Percentiles rank a stretch among this genome's conserved stretches.
phyloP scores from a whole-genome alignment of 495 filamentous ascomycete genomes.

The Lichina pygmaea region DNA sequence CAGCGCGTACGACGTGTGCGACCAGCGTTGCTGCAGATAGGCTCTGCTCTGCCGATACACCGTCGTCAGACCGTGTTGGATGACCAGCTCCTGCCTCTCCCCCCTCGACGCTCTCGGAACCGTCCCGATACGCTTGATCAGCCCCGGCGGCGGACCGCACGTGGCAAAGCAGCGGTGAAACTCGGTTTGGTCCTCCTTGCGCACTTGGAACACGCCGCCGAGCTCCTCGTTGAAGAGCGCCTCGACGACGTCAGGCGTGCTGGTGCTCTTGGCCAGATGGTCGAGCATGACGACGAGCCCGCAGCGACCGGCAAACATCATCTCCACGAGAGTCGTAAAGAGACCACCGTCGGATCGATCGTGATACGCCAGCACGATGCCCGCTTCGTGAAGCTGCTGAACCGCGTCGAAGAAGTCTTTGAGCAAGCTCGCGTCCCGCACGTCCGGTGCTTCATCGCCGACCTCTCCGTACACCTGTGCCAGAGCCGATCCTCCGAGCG shows the following conservation, averaged over 20 bases:
- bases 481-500: slow-evolving; percentile 74
- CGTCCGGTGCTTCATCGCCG: slow-evolving; percentile 60
- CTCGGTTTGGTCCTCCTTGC: slow-evolving; percentile 51
- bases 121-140: slow-evolving; percentile 61
- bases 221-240: slow-evolving; percentile 89
- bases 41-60: slow-evolving; percentile 41
- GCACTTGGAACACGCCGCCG: slow-evolving; percentile 90
- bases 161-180: slow-evolving; percentile 84
- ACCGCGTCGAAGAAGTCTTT: slow-evolving; percentile 85
- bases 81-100: slow-evolving; percentile 59
- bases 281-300: slow-evolving; percentile 72
- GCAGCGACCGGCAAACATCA: slow-evolving; percentile 94
- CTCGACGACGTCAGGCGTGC: slow-evolving; percentile 36
- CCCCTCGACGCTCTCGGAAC: slow-evolving; percentile 24
- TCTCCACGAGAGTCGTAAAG: slow-evolving; percentile 75
- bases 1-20: slow-evolving; percentile 69
- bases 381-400: slow-evolving; percentile 58
- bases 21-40: slow-evolving; percentile 70
- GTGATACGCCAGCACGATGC: slow-evolving; percentile 82
- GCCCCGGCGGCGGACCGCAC: slow-evolving; percentile 54
- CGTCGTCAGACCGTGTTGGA: slow-evolving; percentile 37
- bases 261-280: slow-evolving; percentile 24
- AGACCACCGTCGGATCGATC: slow-evolving; percentile 85
- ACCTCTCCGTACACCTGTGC: slow-evolving; percentile 79
- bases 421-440: slow-evolving; percentile 53